These are phyloP conservation scores for Tylopilus rubrobrunneus DNA, from an alignment of 768 basidiomycete species.

Conservation along the genomic window DNA sequence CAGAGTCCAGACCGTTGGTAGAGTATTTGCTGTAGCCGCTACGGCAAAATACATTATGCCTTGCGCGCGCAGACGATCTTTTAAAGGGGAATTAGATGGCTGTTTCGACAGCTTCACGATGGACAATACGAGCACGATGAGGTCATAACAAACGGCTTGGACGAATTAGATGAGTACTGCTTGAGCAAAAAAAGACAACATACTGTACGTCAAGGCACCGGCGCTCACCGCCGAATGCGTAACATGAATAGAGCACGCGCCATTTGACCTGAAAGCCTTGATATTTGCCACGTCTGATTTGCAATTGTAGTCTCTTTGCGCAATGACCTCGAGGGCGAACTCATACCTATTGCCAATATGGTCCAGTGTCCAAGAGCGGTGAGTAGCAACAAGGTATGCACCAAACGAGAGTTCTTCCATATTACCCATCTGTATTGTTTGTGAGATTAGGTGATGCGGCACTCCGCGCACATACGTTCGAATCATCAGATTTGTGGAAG, in stretches of 20 bases:
- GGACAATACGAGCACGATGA: slow-evolving; percentile 16
- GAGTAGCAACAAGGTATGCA: slow-evolving; percentile 12
- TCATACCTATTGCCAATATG: slow-evolving; percentile 12
- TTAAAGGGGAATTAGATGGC: slow-evolving; percentile 8
- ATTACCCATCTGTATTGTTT: slow-evolving; percentile 21
- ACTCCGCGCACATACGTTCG: slow-evolving; percentile 19
- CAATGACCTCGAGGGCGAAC: too few species aligned
- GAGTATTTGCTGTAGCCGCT: slow-evolving; percentile 7
- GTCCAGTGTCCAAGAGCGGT: slow-evolving; percentile 26
- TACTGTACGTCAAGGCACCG: slow-evolving; percentile 17
- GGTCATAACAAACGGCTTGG: slow-evolving; percentile 19
- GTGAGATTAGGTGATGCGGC: background rate
- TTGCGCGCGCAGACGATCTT: slow-evolving; percentile 12
- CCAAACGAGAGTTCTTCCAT: slow-evolving; percentile 15
- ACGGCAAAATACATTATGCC: slow-evolving; percentile 18
- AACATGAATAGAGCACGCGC: background rate
- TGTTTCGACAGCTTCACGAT: slow-evolving; percentile 13
- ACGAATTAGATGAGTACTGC: background rate
- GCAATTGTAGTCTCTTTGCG: background rate
- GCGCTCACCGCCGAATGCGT: background rate
- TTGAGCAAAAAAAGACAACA: background rate
- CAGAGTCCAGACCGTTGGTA: slow-evolving; percentile 8
- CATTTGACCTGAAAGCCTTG: background rate
- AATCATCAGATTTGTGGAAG: slow-evolving; percentile 24
- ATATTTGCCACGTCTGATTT: slow-evolving; percentile 8